Percentiles rank a stretch among this genome's conserved stretches.
Evolutionary conservation across 176 grass and related monocot genomes (phyloP).

Genomic region (Tuctoria greenei): DNA sequence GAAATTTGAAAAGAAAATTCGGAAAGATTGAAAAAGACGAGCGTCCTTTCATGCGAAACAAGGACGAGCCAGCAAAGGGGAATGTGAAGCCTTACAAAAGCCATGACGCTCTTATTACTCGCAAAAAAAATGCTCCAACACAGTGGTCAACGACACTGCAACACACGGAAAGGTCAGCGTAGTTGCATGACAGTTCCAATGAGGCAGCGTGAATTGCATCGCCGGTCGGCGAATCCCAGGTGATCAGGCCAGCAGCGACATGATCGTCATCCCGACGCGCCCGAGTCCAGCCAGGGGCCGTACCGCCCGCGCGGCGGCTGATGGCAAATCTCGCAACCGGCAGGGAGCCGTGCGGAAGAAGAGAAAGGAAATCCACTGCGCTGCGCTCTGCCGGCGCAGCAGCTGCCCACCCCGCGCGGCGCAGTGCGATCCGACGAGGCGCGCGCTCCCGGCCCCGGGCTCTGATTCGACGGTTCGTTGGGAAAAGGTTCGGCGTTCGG

Average conservation of each 20-base stretch:
- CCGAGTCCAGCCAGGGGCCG: neutral
- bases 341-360: constrained; percentile 8
- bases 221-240: neutral
- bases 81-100: neutral
- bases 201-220: neutral
- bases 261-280: neutral
- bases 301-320: neutral
- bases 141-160: neutral
- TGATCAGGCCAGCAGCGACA: neutral
- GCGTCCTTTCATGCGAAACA: neutral
- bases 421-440: constrained; percentile 19
- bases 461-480: neutral
- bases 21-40: neutral
- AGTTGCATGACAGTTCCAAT: neutral
- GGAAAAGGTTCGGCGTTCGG: neutral
- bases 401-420: neutral
- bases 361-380: neutral
- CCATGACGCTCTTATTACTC: no score
- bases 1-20: neutral
- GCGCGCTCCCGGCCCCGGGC: neutral
- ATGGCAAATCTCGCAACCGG: neutral
- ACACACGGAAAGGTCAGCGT: neutral
- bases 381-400: neutral
- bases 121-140: neutral
- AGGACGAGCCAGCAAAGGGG: neutral